Percentiles rank a stretch among this genome's conserved stretches.
These are phyloP conservation scores for Penicillium cosmopolitanum DNA, from an alignment of 495 filamentous ascomycete species.

Conservation along the genomic window DNA sequence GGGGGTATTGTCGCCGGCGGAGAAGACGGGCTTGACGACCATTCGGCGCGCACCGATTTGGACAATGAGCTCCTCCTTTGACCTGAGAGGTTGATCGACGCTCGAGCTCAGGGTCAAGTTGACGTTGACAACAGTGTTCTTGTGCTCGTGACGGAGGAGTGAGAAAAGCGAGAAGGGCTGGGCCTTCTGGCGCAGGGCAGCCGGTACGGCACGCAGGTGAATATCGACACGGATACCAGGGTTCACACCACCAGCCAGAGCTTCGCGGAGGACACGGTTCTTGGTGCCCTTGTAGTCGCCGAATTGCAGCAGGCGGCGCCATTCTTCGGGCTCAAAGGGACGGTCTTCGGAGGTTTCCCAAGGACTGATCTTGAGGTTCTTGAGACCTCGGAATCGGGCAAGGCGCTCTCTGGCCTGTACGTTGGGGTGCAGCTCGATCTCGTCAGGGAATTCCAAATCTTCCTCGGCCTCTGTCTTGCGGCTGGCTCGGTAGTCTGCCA, in stretches of 20 bases:
- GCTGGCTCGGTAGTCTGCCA: constrained; percentile 76
- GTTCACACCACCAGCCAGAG: constrained; percentile 80
- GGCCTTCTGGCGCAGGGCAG: constrained; percentile 57
- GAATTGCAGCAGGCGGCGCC: constrained; percentile 80
- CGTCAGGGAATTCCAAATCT: constrained; percentile 94
- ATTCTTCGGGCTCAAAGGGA: constrained; percentile 85
- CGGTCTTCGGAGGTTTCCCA: constrained; percentile 91
- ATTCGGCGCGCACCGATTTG: constrained; percentile 87
- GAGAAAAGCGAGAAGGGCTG: constrained; percentile 75
- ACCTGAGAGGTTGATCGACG: constrained; percentile 71
- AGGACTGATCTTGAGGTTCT: constrained; percentile 79
- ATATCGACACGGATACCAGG: constrained; percentile 81
- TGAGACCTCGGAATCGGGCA: constrained; percentile 83
- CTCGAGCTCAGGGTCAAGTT: constrained; percentile 79
- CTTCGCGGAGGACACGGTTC: constrained; percentile 74
- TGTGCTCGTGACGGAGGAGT: constrained; percentile 91
- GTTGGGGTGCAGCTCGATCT: constrained; percentile 91
- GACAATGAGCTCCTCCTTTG: constrained; percentile 87
- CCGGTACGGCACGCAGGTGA: constrained; percentile 74
- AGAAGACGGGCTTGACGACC: constrained; percentile 88
- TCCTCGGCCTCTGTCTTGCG: constrained; percentile 80
- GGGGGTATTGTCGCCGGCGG: constrained; percentile 76
- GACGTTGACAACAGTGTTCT: constrained; percentile 83
- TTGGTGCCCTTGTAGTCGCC: constrained; percentile 81
- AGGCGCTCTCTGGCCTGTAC: constrained; percentile 84